Conservation (phyloP, 176 grass and related monocot genomes). For the Bothriochloa decipiens region DNA sequence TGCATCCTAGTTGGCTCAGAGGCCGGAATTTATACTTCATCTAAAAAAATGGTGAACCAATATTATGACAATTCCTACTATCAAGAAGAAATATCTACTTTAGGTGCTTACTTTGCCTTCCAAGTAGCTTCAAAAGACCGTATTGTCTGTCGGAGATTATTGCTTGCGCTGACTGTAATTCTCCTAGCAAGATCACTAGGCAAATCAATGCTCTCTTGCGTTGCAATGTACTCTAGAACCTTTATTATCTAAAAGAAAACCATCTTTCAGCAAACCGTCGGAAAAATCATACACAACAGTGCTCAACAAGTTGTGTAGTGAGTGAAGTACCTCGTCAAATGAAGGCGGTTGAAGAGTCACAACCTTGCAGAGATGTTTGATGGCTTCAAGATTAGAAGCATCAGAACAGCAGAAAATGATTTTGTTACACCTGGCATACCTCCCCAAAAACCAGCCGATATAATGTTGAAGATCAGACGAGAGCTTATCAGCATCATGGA, state of each 20-base stretch:
- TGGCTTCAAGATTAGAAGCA: slow-evolving; percentile 66
- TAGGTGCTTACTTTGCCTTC: slow-evolving; percentile 59
- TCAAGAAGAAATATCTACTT: background rate
- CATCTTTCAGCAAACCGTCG: background rate
- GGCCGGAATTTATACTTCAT: background rate
- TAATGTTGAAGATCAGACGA: slow-evolving; percentile 67
- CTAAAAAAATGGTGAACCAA: no score
- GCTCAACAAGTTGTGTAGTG: background rate
- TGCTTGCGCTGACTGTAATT: slow-evolving; percentile 49
- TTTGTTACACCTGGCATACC: slow-evolving; percentile 59
- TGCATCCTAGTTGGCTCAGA: background rate
- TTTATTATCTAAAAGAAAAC: slow-evolving; percentile 56
- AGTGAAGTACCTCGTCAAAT: slow-evolving; percentile 51
- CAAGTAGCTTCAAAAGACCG: slow-evolving; percentile 79
- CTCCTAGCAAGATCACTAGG: slow-evolving; percentile 54
- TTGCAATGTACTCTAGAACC: slow-evolving; percentile 69
- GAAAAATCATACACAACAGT: background rate
- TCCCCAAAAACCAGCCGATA: slow-evolving; percentile 62
- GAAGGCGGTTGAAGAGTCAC: slow-evolving; percentile 67
- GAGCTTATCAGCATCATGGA: slow-evolving; percentile 65
- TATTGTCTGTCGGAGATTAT: slow-evolving; percentile 78
- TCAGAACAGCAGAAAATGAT: slow-evolving; percentile 69
- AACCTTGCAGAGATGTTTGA: slow-evolving; percentile 53
- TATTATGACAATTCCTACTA: background rate
- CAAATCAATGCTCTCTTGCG: slow-evolving; percentile 61